Percentiles rank a stretch among this genome's conserved stretches.
Conservation (phyloP, 495 filamentous ascomycete genomes). For the Neurospora hispaniola region DNA sequence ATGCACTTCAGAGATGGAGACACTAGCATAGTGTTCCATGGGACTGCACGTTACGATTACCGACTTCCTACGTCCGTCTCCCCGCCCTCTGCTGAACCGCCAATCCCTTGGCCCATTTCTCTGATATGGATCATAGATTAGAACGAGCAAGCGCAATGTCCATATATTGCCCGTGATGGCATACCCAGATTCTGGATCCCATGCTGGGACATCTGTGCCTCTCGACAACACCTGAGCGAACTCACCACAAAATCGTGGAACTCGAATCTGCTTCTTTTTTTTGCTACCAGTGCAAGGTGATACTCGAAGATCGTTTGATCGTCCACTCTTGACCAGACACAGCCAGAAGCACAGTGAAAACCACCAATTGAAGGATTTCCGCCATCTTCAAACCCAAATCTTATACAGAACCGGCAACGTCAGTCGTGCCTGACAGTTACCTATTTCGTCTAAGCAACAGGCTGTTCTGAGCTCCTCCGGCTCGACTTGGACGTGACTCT, state of each 20-base stretch:
- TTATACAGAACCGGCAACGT: not conserved
- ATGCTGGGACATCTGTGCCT: not conserved
- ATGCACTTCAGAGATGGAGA: not conserved
- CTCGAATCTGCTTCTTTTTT: not conserved
- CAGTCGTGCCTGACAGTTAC: not conserved
- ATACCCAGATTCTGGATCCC: not conserved
- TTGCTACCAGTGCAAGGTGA: not conserved
- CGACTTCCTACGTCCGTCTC: not conserved
- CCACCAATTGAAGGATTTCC: not conserved
- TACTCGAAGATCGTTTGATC: not conserved
- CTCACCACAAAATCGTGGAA: not conserved
- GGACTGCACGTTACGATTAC: not conserved
- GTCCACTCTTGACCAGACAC: not conserved
- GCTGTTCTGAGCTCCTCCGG: not conserved
- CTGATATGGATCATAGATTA: not conserved
- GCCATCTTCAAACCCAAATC: not conserved
- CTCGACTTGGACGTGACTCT: not conserved
- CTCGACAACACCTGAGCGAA: not conserved
- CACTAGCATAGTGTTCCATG: not conserved
- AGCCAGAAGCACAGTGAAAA: not conserved
- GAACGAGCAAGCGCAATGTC: not conserved
- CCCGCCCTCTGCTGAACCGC: not conserved
- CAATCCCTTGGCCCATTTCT: not conserved
- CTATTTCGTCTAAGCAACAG: not conserved
- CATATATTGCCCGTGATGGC: not conserved